Percentiles rank a stretch among this genome's conserved stretches.
Evolutionary conservation across 805 yeast species (phyloP).

Genomic region (Wickerhamiella siamensis): DNA sequence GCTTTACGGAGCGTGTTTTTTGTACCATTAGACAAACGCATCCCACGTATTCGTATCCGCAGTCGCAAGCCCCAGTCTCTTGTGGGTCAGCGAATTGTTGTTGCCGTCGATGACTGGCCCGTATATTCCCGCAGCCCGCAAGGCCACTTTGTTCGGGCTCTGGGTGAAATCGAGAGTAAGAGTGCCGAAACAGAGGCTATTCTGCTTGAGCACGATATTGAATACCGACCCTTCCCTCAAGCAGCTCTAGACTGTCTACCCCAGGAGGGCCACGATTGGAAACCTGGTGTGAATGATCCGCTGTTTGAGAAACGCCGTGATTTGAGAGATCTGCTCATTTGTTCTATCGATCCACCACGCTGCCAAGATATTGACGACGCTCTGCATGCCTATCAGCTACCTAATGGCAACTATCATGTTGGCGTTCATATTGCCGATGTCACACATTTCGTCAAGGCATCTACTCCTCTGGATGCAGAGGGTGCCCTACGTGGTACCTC

Average conservation of each 20-base stretch:
- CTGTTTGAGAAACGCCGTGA: constrained; percentile 55
- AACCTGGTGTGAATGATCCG: constrained; percentile 47
- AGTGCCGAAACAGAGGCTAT: constrained; percentile 95
- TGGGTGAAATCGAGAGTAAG: constrained; percentile 83
- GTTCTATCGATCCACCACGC: constrained; percentile 95
- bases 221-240: constrained; percentile 87
- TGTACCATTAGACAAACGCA: constrained; percentile 70
- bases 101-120: constrained; percentile 91
- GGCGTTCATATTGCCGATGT: constrained; percentile 99
- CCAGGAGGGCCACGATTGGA: constrained; percentile 85
- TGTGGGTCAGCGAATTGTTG: constrained; percentile 78
- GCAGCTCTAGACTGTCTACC: constrained; percentile 89
- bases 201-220: constrained; percentile 87
- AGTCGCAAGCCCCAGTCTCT: constrained; percentile 77
- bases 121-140: constrained; percentile 69
- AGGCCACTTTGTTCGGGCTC: constrained; percentile 82
- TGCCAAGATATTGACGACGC: constrained; percentile 99
- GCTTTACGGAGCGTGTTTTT: constrained; percentile 72
- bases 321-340: constrained; percentile 73
- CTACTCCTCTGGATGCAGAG: constrained; percentile 82
- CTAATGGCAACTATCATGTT: constrained; percentile 90
- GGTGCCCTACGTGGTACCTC: constrained; percentile 97
- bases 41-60: constrained; percentile 75
- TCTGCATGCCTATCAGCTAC: constrained; percentile 66
- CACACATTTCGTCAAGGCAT: constrained; percentile 88